Evolutionary conservation across 2,329 filamentous ascomycete genomes (phyloP).

Genomic region (Monilinia polystroma): DNA sequence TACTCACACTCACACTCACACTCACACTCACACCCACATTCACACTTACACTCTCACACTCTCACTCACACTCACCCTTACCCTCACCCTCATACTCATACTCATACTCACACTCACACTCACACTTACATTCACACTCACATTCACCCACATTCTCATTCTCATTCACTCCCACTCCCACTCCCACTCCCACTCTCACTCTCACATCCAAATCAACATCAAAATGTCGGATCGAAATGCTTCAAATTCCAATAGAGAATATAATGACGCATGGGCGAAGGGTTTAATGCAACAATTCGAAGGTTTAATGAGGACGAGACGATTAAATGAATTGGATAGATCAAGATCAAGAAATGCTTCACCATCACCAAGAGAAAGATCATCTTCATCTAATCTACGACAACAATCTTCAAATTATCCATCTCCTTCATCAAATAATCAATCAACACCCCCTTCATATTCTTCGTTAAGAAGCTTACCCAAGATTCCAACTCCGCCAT

Average conservation of each 20-base stretch:
- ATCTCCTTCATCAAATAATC: slow-evolving; percentile 47
- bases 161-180: too few species aligned
- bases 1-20: too few species aligned
- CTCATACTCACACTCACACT: too few species aligned
- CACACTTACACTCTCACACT: too few species aligned
- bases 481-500: slow-evolving; percentile 72
- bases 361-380: slow-evolving; percentile 52
- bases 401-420: slow-evolving; percentile 41
- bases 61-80: too few species aligned
- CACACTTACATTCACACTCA: too few species aligned
- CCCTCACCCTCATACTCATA: too few species aligned
- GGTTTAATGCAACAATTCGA: slow-evolving; percentile 84
- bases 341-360: slow-evolving; percentile 60
- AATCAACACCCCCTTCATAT: slow-evolving; percentile 55
- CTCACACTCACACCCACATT: too few species aligned
- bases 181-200: too few species aligned
- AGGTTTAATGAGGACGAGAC: slow-evolving; percentile 78
- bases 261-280: slow-evolving; percentile 73
- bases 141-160: too few species aligned
- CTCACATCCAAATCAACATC: not conserved
- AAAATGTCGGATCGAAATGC: slow-evolving; percentile 36
- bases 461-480: slow-evolving; percentile 63
- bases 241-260: slow-evolving; percentile 29
- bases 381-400: slow-evolving; percentile 51
- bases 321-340: slow-evolving; percentile 76